These are phyloP conservation scores for Ascochyta rabiei DNA, from an alignment of 2,329 filamentous ascomycete genomes.

Conservation along the genomic window DNA sequence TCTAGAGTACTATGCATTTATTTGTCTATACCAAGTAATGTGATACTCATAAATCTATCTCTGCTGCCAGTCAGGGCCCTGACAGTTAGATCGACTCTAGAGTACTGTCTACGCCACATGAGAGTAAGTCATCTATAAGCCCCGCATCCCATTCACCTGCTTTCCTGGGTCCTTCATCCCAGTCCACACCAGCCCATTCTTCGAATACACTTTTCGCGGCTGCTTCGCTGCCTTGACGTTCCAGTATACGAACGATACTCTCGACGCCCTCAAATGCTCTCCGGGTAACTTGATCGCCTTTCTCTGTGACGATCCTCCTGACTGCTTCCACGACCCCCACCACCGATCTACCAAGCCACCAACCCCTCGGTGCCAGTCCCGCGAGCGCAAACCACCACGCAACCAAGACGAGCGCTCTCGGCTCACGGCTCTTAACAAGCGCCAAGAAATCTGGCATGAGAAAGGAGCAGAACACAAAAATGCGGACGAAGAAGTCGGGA, in stretches of 20 bases:
- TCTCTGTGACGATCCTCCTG: slow-evolving; percentile 22
- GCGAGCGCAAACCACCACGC: slow-evolving; percentile 41
- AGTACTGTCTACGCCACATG: too few relatives aligned
- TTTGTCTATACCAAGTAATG: too few relatives aligned
- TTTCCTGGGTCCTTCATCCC: slow-evolving; percentile 32
- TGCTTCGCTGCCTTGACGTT: slow-evolving; percentile 23
- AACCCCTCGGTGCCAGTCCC: slow-evolving; percentile 31
- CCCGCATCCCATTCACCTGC: slow-evolving; percentile 29
- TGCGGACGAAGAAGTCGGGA: slow-evolving; percentile 37
- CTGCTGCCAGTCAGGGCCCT: too few relatives aligned
- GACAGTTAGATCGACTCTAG: too few relatives aligned
- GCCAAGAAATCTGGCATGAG: slow-evolving; percentile 37
- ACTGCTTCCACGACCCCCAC: slow-evolving; percentile 29
- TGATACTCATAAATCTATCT: too few relatives aligned
- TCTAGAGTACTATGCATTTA: too few relatives aligned
- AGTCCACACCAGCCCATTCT: slow-evolving; percentile 32
- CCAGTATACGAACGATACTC: slow-evolving; percentile 21
- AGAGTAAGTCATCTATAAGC: neutral
- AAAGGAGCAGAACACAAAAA: slow-evolving; percentile 39
- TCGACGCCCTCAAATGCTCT: slow-evolving; percentile 30
- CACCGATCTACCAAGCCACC: slow-evolving; percentile 27
- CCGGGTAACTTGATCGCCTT: slow-evolving; percentile 17
- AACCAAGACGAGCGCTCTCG: slow-evolving; percentile 34
- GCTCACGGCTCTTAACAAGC: slow-evolving; percentile 30
- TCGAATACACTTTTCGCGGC: slow-evolving; percentile 37